Base-by-base conservation (phyloP, 805 yeast genomes). In the Saccharomycopsis synnaedendra region DNA sequence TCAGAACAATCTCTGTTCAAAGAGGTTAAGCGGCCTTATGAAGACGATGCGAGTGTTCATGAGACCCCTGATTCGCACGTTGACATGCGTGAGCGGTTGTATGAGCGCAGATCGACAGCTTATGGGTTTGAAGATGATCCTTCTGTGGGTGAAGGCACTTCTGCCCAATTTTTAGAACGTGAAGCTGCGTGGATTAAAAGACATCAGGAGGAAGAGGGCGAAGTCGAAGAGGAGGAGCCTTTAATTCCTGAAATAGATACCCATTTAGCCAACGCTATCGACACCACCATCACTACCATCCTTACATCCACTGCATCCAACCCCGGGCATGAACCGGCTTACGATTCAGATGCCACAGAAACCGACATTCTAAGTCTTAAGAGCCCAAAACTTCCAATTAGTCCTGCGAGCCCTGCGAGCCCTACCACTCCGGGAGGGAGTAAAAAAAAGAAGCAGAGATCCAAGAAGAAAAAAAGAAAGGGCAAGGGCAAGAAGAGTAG, bases 51-150 rank as follows among this genome's bases (percentile, higher is more conserved):
- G 10, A 7, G 35, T 5, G 10, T 29, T 4, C 34, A 31, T 8
- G 43, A 49, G 11, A 48, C 49, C 27, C 50, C 45, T 6, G 52
- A 49, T 33, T 32, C 41, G 8, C 45, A 45, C 36, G 31, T 49
- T 11, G 45, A 45, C 9, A 31, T 45, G 8, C 29, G 43, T n/a
- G 42, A 30, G 27, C 27, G 51, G 32, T 37, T 45, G 29, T 49
- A 49, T 32, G 52, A 49, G 35, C 46, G 30, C 6, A 34, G 50
- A 19, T 44, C 49, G 19, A 49, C 45, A 8, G 42, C 28, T 7
- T 43, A 44, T 32, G 49, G 49, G 10, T 30, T n/a, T 37, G 43
- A 44, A 39, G 47, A 44, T 30, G 45, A 37, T 44, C 19, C 11
- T 9, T 5, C n/a, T 9, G 27, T n/a, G 3, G 31, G 32, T 31